Conservation (phyloP, 495 filamentous ascomycete species). For the Chaetomium cochliodes region DNA sequence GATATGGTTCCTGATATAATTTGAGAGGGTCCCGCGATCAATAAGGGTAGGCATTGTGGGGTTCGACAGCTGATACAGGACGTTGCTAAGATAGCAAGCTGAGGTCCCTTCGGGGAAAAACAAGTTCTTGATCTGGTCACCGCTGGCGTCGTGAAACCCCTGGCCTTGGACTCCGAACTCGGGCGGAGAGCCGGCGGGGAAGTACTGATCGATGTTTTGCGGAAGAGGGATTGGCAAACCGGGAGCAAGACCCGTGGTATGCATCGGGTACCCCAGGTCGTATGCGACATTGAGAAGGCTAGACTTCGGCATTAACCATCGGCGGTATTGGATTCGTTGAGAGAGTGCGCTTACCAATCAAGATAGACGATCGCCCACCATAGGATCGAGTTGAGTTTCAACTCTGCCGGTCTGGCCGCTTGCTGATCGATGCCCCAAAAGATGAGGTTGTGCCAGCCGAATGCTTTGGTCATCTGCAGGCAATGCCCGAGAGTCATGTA, state of each 20-base stretch:
- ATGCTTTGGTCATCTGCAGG: conserved; percentile 31
- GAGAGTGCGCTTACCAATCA: conserved; percentile 29
- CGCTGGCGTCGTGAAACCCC: conserved; percentile 24
- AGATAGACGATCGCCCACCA: conserved; percentile 38
- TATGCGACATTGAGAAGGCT: conserved; percentile 33
- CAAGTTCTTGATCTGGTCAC: conserved; percentile 28
- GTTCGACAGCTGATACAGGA: conserved; percentile 27
- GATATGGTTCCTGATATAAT: conserved; percentile 26
- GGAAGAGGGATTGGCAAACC: conserved; percentile 30
- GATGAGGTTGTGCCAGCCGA: conserved; percentile 30
- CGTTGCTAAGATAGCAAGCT: conserved; percentile 30
- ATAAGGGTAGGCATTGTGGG: conserved; percentile 10
- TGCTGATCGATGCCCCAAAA: conserved; percentile 28
- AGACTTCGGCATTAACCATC: conserved; percentile 9
- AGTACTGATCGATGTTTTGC: conserved; percentile 27
- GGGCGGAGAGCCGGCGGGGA: conserved; percentile 11
- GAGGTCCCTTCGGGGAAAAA: conserved; percentile 33
- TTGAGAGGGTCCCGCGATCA: conserved; percentile 24
- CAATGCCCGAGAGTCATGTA: conserved; percentile 34
- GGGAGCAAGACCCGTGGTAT: conserved; percentile 22
- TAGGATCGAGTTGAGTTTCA: conserved; percentile 34
- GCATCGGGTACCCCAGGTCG: conserved; percentile 32
- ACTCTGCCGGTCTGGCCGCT: conserved; percentile 18
- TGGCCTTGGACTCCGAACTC: conserved; percentile 18
- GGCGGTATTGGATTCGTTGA: no score